These are phyloP conservation scores for Microcos paniculata DNA, from an alignment of 345 rosid genomes.

Conservation along the genomic window DNA sequence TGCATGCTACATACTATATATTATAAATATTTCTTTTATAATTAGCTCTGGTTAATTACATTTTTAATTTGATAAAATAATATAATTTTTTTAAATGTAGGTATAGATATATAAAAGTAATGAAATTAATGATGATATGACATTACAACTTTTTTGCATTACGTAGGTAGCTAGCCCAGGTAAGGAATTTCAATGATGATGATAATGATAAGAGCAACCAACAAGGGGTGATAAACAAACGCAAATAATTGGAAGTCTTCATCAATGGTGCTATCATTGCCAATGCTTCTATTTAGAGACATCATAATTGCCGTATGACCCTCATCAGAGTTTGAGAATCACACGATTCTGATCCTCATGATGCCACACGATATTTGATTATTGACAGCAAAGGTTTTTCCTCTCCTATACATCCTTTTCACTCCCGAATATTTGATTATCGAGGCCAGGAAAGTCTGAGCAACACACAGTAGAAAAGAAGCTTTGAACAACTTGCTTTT, in stretches of 20 bases:
- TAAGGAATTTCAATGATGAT: neutral
- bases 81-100: too few species aligned
- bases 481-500: neutral
- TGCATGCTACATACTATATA: neutral
- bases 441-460: neutral
- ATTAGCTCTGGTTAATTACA: too few species aligned
- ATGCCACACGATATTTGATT: neutral
- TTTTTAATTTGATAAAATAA: neutral
- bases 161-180: neutral
- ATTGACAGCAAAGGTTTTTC: neutral
- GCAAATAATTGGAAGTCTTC: neutral
- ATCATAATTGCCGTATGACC: neutral
- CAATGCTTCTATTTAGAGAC: neutral
- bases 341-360: neutral
- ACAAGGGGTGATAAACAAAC: neutral
- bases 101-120: neutral
- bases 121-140: neutral
- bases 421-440: neutral
- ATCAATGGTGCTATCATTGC: conserved; percentile 1
- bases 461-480: neutral
- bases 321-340: neutral
- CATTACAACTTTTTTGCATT: neutral
- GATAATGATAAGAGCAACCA: neutral
- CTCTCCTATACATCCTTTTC: neutral
- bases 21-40: too few species aligned